Evolutionary conservation across 2,329 filamentous ascomycete species (phyloP), one percentile per base, ranked within the genome.

Genomic region (Ophiocordyceps polyrhachis-furcata): DNA sequence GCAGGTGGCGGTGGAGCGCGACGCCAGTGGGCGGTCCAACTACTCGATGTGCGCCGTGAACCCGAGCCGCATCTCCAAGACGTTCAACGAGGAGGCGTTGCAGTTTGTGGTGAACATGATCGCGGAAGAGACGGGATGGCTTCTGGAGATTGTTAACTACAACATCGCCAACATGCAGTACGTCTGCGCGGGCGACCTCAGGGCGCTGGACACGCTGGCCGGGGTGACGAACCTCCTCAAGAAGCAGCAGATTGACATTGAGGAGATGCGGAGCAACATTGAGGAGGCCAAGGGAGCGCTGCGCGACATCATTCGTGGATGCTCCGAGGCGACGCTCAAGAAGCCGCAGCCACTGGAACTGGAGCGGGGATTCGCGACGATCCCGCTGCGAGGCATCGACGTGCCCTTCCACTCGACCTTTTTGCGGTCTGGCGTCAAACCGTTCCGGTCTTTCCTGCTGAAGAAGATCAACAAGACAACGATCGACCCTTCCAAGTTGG

Each of bases 401-500:
- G 93, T 96, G 59, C 91, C 91, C 41, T 98, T 98, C 84, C 91
- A 98, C 74, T 91, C 83, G 55, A 98, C 91, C 17, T 98, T 98
- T 74, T 69, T 98, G 66, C 84, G 93, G 46, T 94, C 87, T 37
- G 93, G 91, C 56, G 91, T 98, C 64, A 98, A 98, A 74, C 91
- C 93, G 42, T 98, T 98, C 86, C 78, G 91, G 53, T 89, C 81
- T 41, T 98, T 98, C 77, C 66, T 98, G 60, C 81, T 96, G 55
- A 98, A 96, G 83, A 98, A 98, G 77, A 96, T 98, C 69, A 87
- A 96, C 74, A 94, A 93, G 78, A 95, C 88, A 21, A 93, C 84
- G 45, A 96, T 98, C 62, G 91, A 98, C 62, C 91, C 91, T 5
- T 83, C 84, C 62, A 96, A 96, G 73, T 69, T 98, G 57, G 75